Conservation (phyloP, 2,329 filamentous ascomycete species). For the Pezicula carpinea region DNA sequence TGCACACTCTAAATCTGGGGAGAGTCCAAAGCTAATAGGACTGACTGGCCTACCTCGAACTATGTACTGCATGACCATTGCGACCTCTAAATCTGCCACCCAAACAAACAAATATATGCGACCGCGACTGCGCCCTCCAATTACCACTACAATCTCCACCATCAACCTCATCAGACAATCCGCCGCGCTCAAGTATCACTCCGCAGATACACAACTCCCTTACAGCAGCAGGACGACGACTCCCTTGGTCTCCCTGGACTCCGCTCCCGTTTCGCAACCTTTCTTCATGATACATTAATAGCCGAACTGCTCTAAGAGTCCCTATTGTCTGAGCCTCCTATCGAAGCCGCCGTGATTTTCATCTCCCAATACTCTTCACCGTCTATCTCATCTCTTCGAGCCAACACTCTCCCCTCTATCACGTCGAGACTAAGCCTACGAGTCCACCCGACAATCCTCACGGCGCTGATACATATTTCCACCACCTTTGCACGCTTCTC, state of each 20-base stretch:
- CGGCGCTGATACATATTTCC: not conserved
- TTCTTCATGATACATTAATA: not conserved
- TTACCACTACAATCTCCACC: too few species aligned
- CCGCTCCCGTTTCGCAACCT: not conserved
- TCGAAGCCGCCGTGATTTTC: too few species aligned
- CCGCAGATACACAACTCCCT: not conserved
- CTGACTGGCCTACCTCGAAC: too few species aligned
- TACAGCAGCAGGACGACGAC: not conserved
- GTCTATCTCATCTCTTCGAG: not conserved
- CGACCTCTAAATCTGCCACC: too few species aligned
- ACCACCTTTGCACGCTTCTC: constrained; percentile 25
- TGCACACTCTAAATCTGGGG: too few species aligned
- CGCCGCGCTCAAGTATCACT: not conserved
- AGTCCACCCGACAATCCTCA: not conserved
- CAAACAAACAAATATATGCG: too few species aligned
- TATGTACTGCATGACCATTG: too few species aligned
- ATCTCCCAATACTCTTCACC: not conserved
- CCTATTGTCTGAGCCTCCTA: too few species aligned
- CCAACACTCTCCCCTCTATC: not conserved
- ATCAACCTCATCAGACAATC: too few species aligned
- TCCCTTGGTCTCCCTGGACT: not conserved
- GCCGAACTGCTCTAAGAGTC: too few species aligned
- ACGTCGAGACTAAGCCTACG: not conserved
- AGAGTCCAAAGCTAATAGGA: too few species aligned
- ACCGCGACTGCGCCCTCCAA: too few species aligned